These are phyloP conservation scores for Linnemannia zychae DNA, from an alignment of 192 early-diverging fungal species.

Conservation along the genomic window DNA sequence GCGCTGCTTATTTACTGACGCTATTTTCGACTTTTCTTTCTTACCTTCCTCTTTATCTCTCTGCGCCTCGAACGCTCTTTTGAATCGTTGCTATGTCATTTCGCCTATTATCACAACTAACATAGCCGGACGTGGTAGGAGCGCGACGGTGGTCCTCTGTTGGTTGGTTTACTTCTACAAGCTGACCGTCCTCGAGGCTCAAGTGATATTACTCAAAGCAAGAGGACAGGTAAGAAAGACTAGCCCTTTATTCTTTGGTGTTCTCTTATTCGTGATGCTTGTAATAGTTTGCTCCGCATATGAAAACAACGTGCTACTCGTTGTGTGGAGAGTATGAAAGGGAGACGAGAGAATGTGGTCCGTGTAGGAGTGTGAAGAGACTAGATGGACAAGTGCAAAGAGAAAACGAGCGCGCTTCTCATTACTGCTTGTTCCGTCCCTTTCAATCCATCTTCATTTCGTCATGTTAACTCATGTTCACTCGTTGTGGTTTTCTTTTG, in stretches of 20 bases:
- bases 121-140: conserved; percentile 52
- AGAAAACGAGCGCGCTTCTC: neutral
- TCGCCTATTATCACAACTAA: neutral
- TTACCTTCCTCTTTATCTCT: too few species aligned
- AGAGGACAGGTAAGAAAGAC: conserved; percentile 30
- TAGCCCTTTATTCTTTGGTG: neutral
- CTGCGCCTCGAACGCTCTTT: neutral
- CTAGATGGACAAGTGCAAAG: neutral
- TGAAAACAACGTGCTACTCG: neutral
- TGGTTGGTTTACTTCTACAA: conserved; percentile 40
- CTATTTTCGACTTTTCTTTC: neutral
- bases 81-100: neutral
- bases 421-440: neutral
- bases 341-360: neutral
- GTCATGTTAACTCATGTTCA: neutral
- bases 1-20: neutral
- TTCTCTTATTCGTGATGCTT: neutral
- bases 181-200: conserved; percentile 31
- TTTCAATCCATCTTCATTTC: neutral
- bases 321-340: neutral
- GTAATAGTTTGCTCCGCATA: neutral
- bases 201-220: conserved; percentile 36
- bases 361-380: neutral
- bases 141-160: conserved; percentile 49
- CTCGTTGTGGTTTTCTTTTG: neutral